Conservation (phyloP, 768 basidiomycete species). For the Psilocybe cyanescens region DNA sequence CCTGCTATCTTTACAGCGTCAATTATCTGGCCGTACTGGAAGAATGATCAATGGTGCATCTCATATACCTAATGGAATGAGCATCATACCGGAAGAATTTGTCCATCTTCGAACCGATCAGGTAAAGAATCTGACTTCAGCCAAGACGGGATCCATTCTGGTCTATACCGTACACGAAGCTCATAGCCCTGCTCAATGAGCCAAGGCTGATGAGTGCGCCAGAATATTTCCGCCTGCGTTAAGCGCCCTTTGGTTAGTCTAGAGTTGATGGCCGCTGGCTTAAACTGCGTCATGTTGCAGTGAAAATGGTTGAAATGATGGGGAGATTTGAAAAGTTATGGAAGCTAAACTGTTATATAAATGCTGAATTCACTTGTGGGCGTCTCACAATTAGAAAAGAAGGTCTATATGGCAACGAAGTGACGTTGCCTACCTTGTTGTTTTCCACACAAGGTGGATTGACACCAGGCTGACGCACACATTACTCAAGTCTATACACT, state of each 20-base stretch:
- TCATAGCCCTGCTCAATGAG: conserved; percentile 32
- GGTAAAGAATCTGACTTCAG: conserved; percentile 1
- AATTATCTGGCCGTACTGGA: conserved; percentile 3
- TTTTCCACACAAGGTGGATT: neutral
- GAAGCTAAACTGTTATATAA: neutral
- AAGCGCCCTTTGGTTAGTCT: neutral
- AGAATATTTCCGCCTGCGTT: conserved; percentile 31
- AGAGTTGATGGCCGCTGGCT: neutral
- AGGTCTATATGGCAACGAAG: neutral
- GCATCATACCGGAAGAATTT: neutral
- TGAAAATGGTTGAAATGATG: neutral
- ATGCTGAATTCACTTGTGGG: too few relatives aligned
- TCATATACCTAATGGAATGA: neutral
- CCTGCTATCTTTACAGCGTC: conserved; percentile 11
- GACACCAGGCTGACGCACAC: neutral
- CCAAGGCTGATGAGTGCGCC: conserved; percentile 32
- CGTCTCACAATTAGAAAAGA: too few relatives aligned
- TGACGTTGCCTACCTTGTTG: neutral
- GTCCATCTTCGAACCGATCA: neutral
- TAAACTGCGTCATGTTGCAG: neutral
- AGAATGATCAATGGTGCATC: neutral
- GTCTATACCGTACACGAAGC: conserved; percentile 34
- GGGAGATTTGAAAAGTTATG: neutral
- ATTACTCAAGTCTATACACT: too few relatives aligned
- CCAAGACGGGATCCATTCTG: conserved; percentile 40